A percentile compares a stretch with the other conserved stretches of the same genome.
These are phyloP conservation scores for Cinnamomum chago DNA, from an alignment of 164 flowering plant species.

Conservation along the genomic window DNA sequence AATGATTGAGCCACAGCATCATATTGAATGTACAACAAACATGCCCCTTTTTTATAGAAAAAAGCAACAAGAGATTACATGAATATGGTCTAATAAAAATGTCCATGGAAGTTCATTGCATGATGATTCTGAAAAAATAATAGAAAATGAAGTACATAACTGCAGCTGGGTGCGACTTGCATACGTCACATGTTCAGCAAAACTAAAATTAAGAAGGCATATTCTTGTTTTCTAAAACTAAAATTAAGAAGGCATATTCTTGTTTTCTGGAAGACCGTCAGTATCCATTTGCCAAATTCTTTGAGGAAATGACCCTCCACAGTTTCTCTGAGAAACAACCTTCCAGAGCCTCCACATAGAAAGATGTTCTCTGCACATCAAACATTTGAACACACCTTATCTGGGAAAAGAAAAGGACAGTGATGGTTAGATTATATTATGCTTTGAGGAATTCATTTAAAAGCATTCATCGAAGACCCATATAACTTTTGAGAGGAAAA, in stretches of 20 bases:
- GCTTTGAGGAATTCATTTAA: neutral
- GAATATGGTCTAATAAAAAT: neutral
- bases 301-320: neutral
- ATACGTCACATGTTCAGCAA: neutral
- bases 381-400: slow-evolving; percentile 59
- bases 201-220: neutral
- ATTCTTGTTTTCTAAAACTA: neutral
- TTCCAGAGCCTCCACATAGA: neutral
- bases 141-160: neutral
- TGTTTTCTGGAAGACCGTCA: neutral
- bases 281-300: neutral
- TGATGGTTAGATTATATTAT: neutral
- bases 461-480: neutral
- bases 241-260: neutral
- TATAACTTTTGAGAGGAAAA: neutral
- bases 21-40: no score
- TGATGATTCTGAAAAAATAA: neutral
- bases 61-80: neutral
- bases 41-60: neutral
- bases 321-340: neutral
- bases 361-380: slow-evolving; percentile 17
- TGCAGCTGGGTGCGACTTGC: neutral
- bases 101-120: neutral
- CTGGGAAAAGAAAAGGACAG: slow-evolving; percentile 30
- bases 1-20: no score